Evolutionary conservation across 208 protist species (phyloP), one percentile per base, ranked within the genome.

Genomic region (Herpetomonas tarakana): DNA sequence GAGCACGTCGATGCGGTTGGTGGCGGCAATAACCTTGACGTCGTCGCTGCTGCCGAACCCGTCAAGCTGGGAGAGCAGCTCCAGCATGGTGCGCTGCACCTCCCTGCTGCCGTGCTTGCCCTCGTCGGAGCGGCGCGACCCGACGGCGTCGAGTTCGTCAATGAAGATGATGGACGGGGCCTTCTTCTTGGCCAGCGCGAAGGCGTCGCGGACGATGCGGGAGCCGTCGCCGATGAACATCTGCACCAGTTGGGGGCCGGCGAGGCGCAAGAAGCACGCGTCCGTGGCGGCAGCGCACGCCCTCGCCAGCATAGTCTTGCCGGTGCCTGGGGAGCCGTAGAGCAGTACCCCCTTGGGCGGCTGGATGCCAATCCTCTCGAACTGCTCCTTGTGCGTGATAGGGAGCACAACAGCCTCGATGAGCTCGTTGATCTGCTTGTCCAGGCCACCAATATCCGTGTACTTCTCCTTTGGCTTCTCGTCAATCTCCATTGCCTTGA

Each of bases 401-500:
- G 99, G 99, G 55, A 99, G 87, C 56, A 99, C 98, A 12, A 99
- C 88, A 11, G 99, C 99, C 77, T 99, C 99, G 14, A 98, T 88
- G 24, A 97, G 71, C 71, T 98, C 97, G 51, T 99, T 91, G 76
- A 99, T 99, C 72, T 99, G 99, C 79, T 99, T 99, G 72, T 99
- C 98, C 16, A 99, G 85, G 6, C 99, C 99, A 30, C 99, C 99
- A 49, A 99, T 91, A 59, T 99, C 97, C 16, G 82, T 95, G 77
- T 99, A 99, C 62, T 97, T 97, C 66, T 99, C 99, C 58, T 96
- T 99, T 30, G 99, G 99, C 74, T 96, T 97, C 71, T 99, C 98
- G 54, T 99, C 98, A 29, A 99, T 98, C 78, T 99, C 98, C 99
- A 99, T 99, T 28, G 98, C 97, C 83, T 99, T 99, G n/a, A 99